Percentiles rank a stretch among this genome's conserved stretches.
Evolutionary conservation across 345 rosid species (phyloP).

Genomic region (Durio zibethinus): DNA sequence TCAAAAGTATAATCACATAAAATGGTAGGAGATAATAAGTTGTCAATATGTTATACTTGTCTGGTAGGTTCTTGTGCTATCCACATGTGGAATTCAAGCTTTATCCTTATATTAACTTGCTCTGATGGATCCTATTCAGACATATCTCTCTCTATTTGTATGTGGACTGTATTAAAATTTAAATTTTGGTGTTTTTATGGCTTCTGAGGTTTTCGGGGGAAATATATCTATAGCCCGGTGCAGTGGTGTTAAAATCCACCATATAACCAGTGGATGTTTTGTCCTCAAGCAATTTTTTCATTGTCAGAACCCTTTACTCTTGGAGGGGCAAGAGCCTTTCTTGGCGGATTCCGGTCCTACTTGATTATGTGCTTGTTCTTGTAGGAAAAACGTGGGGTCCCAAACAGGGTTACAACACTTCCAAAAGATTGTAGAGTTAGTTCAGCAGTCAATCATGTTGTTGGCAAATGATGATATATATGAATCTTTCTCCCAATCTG

Average conservation of each 20-base stretch:
- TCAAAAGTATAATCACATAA: background rate
- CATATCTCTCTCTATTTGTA: background rate
- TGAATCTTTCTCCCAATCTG: constrained; percentile 6
- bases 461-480: background rate
- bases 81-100: background rate
- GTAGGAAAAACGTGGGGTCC: constrained; percentile 5
- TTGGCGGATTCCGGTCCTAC: constrained; percentile 2
- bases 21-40: background rate
- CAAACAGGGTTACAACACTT: background rate
- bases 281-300: constrained; percentile 1
- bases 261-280: background rate
- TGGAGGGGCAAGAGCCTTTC: background rate
- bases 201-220: constrained; percentile 1
- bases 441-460: constrained; percentile 17
- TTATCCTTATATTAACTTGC: background rate
- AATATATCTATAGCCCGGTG: background rate
- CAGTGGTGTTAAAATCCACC: constrained; percentile 9
- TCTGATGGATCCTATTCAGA: background rate
- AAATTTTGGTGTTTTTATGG: background rate
- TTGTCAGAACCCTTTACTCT: constrained; percentile 3
- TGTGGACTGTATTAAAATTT: constrained; percentile 1
- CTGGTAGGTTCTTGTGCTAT: background rate
- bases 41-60: background rate
- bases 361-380: constrained; percentile 5
- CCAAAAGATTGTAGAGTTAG: constrained; percentile 8